Evolutionary conservation across 2,329 filamentous ascomycete genomes (phyloP).

Genomic region (Colletotrichum camelliae): DNA sequence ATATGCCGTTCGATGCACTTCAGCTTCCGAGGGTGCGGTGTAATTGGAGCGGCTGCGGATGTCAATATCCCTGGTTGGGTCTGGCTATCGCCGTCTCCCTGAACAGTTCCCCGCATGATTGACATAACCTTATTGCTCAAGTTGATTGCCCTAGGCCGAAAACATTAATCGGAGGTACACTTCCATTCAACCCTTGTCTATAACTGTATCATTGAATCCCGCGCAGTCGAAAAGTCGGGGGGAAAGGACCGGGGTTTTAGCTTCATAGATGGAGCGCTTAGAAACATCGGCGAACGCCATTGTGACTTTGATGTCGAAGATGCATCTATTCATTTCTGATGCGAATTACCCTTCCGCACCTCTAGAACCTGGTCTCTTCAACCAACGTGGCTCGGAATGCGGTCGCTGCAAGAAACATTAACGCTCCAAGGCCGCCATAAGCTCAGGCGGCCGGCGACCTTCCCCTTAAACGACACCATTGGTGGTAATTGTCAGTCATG

Average conservation of each 20-base stretch:
- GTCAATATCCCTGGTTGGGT: neutral
- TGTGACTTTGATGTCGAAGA: neutral
- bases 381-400: neutral
- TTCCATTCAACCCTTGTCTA: neutral
- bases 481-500: no score
- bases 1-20: neutral
- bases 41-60: neutral
- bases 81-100: neutral
- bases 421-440: fast-evolving
- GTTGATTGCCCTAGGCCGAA: neutral
- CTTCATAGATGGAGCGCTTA: neutral
- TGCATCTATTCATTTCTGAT: neutral
- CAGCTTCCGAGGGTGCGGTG: neutral
- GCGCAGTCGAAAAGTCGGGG: neutral
- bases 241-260: neutral
- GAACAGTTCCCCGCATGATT: neutral
- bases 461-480: no score
- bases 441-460: fast-evolving
- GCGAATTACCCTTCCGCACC: neutral
- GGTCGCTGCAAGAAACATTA: neutral
- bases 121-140: neutral
- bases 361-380: neutral
- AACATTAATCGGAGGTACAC: neutral
- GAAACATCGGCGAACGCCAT: neutral
- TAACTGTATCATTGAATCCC: neutral